These are phyloP conservation scores for Dictyostelium capitatum DNA, from an alignment of 78 protist genomes.

Conservation along the genomic window DNA sequence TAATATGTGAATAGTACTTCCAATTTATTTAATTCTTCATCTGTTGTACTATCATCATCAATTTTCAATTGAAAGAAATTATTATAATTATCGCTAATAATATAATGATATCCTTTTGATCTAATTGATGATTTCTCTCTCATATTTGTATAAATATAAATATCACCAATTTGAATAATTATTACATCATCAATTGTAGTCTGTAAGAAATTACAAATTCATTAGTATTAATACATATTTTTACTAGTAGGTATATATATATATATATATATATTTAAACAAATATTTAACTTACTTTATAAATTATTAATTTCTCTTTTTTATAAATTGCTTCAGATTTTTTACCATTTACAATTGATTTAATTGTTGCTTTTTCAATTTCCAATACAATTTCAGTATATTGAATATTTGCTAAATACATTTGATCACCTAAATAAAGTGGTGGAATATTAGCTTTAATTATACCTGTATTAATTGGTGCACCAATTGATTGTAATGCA, in stretches of 20 bases:
- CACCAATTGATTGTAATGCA: conserved; percentile 57
- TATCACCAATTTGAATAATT: conserved; percentile 34
- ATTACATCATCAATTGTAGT: conserved; percentile 39
- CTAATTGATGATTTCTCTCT: conserved; percentile 51
- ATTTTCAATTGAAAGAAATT: conserved; percentile 27
- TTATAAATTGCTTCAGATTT: conserved; percentile 21
- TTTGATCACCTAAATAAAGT: conserved; percentile 6
- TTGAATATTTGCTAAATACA: conserved; percentile 52
- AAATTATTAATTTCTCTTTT: conserved; percentile 11
- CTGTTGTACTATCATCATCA: neutral
- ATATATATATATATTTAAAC: no score
- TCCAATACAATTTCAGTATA: conserved; percentile 47
- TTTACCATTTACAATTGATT: conserved; percentile 27
- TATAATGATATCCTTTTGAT: conserved; percentile 37
- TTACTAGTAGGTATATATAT: no score
- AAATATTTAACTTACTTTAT: conserved; percentile 6
- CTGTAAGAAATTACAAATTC: no score
- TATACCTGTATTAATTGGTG: neutral
- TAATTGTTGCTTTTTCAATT: neutral
- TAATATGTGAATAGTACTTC: conserved; percentile 51
- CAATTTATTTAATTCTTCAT: conserved; percentile 42
- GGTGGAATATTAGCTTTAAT: conserved; percentile 34
- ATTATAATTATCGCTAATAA: conserved; percentile 43
- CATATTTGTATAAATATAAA: conserved; percentile 53
- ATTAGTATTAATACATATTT: no score